A percentile compares a stretch with the other conserved stretches of the same genome.
Evolutionary conservation across 1,284 basidiomycete species (phyloP).

Genomic region (Leccinum insolens): DNA sequence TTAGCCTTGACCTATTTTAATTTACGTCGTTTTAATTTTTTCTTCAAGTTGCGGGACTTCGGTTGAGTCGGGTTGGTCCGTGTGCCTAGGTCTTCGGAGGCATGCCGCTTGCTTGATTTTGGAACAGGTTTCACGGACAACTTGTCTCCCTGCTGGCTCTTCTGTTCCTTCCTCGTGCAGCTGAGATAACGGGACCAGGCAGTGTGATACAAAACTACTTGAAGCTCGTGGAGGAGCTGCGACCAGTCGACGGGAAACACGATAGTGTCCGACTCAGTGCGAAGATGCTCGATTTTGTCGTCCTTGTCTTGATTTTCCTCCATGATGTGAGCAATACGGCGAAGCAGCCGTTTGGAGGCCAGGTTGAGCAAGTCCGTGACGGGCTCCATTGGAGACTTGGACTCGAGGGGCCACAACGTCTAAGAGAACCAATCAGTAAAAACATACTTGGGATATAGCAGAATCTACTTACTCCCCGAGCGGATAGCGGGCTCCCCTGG

Average conservation of each 20-base stretch:
- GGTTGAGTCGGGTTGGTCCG: too few relatives aligned
- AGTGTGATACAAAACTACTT: not conserved
- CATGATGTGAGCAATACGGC: not conserved
- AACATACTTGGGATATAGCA: not conserved
- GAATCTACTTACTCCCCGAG: not conserved
- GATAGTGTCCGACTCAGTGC: not conserved
- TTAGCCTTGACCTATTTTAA: too few relatives aligned
- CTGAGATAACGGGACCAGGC: not conserved
- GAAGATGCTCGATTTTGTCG: not conserved
- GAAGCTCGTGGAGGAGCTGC: not conserved
- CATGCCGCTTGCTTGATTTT: too few relatives aligned
- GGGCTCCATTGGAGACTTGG: not conserved
- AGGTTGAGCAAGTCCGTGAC: not conserved
- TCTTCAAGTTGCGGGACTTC: too few relatives aligned
- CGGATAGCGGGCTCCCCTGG: not conserved
- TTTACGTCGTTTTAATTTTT: too few relatives aligned
- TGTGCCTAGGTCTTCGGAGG: too few relatives aligned
- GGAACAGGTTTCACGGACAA: too few relatives aligned
- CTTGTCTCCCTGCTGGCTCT: too few relatives aligned
- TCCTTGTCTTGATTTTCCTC: not conserved
- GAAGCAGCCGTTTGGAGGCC: not conserved
- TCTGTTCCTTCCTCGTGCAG: too few relatives aligned
- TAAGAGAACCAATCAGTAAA: not conserved
- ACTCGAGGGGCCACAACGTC: not conserved
- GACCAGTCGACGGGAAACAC: not conserved